Base-by-base conservation (phyloP, 2,329 filamentous ascomycete species). In the Trichophyton rubrum region DNA sequence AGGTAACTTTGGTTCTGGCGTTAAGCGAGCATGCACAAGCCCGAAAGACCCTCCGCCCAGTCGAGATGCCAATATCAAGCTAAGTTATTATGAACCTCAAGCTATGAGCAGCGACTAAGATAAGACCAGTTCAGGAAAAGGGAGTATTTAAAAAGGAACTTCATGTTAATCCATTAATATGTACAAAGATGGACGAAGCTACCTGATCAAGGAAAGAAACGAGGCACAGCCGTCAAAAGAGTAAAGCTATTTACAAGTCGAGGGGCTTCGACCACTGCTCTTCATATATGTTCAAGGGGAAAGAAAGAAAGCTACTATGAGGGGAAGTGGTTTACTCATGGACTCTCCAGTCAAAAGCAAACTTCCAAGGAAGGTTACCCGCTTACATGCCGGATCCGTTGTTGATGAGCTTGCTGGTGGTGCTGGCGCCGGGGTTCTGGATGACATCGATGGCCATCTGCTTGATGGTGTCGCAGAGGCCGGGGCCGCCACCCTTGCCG, bases 401-500 rank as follows among this genome's bases (percentile, higher is more conserved):
- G 57, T 65, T 70, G 3, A 68, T 66, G 60, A 71, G 68, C 57
- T 64, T 58, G 55, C 65, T 66, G 17, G 68, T 66, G 64, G 68
- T 71, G 43, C 65, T 67, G 9, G 62, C 17, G 38, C 61, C 59
- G 2, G 63, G 61, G 61, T 64, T 61, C 3, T 53, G 62, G 58
- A 70, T 63, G 55, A 64, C 67, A 49, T 59, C 63, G 17, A 40
- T 65, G 49, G 81, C 83, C 33, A 85, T 77, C 62, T 73, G 69
- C 73, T 79, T 79, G 68, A 86, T 79, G 64, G 78, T 74, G 60
- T 74, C 65, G 33, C 72, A 72, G 59, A 83, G 77, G 8, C 67
- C 72, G 40, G 69, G 71, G 56, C 72, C 71, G 6, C 71, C 75
- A 62, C 84, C 70, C 58, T 70, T 67, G 72, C 83, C 79, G 60